Evolutionary conservation across 331 rosid genomes (phyloP).

Genomic region (Prunus yedoensis): DNA sequence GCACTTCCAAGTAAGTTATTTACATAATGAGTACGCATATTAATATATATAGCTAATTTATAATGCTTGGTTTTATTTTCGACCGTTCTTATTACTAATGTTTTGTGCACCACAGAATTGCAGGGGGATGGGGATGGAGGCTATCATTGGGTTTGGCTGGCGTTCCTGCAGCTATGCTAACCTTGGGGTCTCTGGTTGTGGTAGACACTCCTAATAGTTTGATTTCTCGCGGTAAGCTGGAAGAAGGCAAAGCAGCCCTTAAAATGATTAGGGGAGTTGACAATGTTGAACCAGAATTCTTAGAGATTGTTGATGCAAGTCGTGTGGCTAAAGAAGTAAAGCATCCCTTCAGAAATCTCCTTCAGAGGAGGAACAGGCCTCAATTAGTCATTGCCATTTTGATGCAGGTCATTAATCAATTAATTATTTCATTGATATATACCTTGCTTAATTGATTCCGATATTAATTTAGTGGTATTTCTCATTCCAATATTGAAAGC

Average conservation of each 20-base stretch:
- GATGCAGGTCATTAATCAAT: conserved; percentile 34
- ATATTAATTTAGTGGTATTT: too few relatives aligned
- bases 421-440: background rate
- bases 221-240: conserved; percentile 54
- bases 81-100: background rate
- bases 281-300: conserved; percentile 53
- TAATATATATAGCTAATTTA: background rate
- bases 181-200: conserved; percentile 48
- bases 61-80: background rate
- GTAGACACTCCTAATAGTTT: conserved; percentile 72
- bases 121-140: conserved; percentile 77
- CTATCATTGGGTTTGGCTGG: conserved; percentile 64
- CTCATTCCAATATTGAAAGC: too few relatives aligned
- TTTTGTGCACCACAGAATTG: conserved; percentile 29
- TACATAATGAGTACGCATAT: background rate
- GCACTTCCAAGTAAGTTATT: conserved; percentile 36
- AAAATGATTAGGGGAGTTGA: conserved; percentile 57
- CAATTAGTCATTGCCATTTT: conserved; percentile 40
- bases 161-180: conserved; percentile 49
- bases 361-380: conserved; percentile 52
- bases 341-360: conserved; percentile 52
- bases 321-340: conserved; percentile 49
- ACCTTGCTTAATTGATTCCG: too few relatives aligned
- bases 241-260: conserved; percentile 52
- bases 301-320: conserved; percentile 62